Evolutionary conservation across 148 eudicot species (phyloP).

Genomic region (Chenopodium formosanum): DNA sequence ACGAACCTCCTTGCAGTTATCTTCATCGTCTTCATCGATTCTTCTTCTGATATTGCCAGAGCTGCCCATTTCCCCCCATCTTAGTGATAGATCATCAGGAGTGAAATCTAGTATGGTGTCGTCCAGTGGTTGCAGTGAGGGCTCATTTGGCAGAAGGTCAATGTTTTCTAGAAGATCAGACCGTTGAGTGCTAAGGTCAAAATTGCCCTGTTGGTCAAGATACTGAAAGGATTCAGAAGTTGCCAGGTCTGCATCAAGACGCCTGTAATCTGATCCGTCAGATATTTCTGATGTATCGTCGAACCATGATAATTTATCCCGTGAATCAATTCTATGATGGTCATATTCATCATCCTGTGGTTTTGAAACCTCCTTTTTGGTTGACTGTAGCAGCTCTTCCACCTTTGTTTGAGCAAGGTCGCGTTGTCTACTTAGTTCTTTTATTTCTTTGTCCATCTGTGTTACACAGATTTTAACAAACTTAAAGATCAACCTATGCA

Average conservation of each 20-base stretch:
- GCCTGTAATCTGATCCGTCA: slow-evolving; percentile 57
- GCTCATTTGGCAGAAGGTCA: slow-evolving; percentile 43
- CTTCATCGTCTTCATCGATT: slow-evolving; percentile 39
- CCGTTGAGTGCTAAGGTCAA: slow-evolving; percentile 30
- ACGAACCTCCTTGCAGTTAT: slow-evolving; percentile 66
- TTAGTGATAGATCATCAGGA: slow-evolving; percentile 22
- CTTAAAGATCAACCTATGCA: neutral
- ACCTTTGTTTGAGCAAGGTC: slow-evolving; percentile 71
- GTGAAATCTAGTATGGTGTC: slow-evolving; percentile 37
- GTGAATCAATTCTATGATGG: slow-evolving; percentile 25
- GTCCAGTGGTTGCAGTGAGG: slow-evolving; percentile 42
- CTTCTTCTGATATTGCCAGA: slow-evolving; percentile 1
- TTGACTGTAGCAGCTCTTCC: slow-evolving; percentile 54
- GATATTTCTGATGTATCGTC: slow-evolving; percentile 68
- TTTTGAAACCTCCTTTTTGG: slow-evolving; percentile 31
- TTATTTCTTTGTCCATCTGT: slow-evolving; percentile 90
- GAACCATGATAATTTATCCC: slow-evolving; percentile 44
- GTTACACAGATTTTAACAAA: neutral
- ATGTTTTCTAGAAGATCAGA: slow-evolving; percentile 37
- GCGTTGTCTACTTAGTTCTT: slow-evolving; percentile 67
- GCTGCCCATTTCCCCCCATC: slow-evolving; percentile 17
- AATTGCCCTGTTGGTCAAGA: slow-evolving; percentile 31
- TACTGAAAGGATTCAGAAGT: slow-evolving; percentile 37
- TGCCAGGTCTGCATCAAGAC: slow-evolving; percentile 42
- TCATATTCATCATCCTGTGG: slow-evolving; percentile 36